Evolutionary conservation across 176 grass and related monocot genomes (phyloP).

Genomic region (Otatea glauca): DNA sequence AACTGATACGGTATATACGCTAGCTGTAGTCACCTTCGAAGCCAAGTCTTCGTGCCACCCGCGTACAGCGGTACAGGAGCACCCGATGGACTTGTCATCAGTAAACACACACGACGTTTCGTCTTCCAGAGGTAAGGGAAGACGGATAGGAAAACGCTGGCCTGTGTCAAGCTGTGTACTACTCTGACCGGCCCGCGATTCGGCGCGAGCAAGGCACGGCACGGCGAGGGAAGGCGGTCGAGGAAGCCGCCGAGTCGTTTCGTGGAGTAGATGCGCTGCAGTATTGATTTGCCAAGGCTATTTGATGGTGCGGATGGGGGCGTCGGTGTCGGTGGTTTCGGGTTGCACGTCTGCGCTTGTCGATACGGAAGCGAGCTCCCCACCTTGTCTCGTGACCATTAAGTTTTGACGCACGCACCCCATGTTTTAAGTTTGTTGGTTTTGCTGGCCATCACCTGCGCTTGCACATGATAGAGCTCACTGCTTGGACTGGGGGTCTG

Average conservation of each 20-base stretch:
- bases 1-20: not conserved
- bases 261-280: not conserved
- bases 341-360: not conserved
- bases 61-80: not conserved
- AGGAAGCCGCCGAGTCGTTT: conserved; percentile 16
- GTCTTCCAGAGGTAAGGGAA: not conserved
- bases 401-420: not conserved
- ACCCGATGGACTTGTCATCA: not conserved
- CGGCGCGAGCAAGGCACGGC: conserved; percentile 14
- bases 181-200: not conserved
- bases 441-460: not conserved
- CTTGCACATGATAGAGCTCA: not conserved
- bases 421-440: not conserved
- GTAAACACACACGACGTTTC: not conserved
- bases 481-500: not conserved
- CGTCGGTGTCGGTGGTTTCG: conserved; percentile 26
- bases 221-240: not conserved
- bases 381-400: not conserved
- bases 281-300: not conserved
- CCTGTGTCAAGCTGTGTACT: not conserved
- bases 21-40: conserved; percentile 19
- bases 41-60: not conserved
- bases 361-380: not conserved
- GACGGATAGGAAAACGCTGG: not conserved
- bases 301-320: not conserved